Conservation (phyloP, 805 yeast genomes). For the Kodamaea kakaduensis region DNA sequence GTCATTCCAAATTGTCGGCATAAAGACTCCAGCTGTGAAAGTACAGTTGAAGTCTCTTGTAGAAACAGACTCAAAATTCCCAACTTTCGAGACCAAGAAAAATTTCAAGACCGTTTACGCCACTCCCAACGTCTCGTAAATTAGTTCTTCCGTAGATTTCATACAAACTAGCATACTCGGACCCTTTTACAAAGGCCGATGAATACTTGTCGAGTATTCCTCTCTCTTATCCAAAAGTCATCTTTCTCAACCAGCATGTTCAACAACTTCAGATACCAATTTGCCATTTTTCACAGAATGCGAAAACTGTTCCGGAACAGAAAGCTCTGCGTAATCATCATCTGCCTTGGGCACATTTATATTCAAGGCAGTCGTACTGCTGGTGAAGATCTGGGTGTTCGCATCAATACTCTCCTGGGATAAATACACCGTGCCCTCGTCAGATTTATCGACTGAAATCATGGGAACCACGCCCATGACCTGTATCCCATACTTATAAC, state of each 20-base stretch:
- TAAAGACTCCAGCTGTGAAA: too few species aligned
- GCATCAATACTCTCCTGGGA: constrained; percentile 66
- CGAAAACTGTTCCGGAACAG: constrained; percentile 89
- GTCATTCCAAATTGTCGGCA: too few species aligned
- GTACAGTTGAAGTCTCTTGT: too few species aligned
- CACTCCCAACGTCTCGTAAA: too few species aligned
- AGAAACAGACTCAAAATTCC: too few species aligned
- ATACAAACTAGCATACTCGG: too few species aligned
- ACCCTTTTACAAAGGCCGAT: too few species aligned
- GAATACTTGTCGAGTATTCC: too few species aligned
- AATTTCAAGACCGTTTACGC: too few species aligned
- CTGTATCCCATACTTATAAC: constrained; percentile 78
- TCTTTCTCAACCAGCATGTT: constrained; percentile 65
- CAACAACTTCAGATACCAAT: constrained; percentile 68
- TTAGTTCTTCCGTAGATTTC: too few species aligned
- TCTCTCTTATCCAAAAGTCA: too few species aligned
- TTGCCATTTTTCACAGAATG: constrained; percentile 64
- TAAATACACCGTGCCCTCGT: constrained; percentile 78
- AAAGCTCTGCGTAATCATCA: constrained; percentile 74
- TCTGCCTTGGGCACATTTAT: constrained; percentile 72
- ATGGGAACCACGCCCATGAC: constrained; percentile 78
- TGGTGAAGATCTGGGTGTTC: constrained; percentile 66
- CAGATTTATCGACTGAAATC: constrained; percentile 83
- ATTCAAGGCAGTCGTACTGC: constrained; percentile 81
- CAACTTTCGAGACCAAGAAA: too few species aligned